Base-by-base conservation (phyloP, 306 rosid genomes). In the Pachyrhizus erosus region DNA sequence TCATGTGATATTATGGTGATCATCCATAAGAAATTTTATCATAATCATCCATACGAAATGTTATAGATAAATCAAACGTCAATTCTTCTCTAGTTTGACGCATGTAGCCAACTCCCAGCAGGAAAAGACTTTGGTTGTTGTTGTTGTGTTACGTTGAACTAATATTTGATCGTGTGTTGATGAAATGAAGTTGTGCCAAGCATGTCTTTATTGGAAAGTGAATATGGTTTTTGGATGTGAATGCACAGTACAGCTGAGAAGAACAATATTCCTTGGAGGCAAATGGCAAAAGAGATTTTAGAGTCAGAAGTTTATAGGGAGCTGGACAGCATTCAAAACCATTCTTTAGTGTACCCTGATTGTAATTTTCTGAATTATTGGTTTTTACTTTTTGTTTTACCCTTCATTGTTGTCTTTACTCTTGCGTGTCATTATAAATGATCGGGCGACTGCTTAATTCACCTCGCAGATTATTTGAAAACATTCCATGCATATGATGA, bases 401-500 rank as follows among this genome's bases (percentile, higher is more conserved):
- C 29, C 2, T 66, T 57, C 11, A 55, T 65, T 67, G 31, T 80
- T 51, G 48, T 65, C 57, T 48, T 66, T 52, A 20, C 57, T 80
- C 14, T 52, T 33, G 76, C 34, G 31, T 65, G 61, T 70, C 55
- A n/a, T 51, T 29, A 21, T 78, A 34, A 72, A 52, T 79, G 79
- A 85, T 73, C 65, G 42, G 48, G 45, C 70, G 69, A 51, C 21
- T 79, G 20, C 58, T 73, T 7, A 37, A 37, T 37, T 78, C 58
- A 21, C 20, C 71, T 3, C 48, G 3, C 91, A 91, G 94, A 91
- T 87, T 91, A 89, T 78, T 84, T 91, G 84, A 86, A 81, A 77
- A 91, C 94, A 37, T 89, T 91, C 62, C 94, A 91, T 84, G 92
- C 92, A 65, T 89, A 91, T 83, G 92, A 91, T 15, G 92, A 87